Conservation (phyloP, 768 basidiomycete genomes). For the Pleurotus tuoliensis region DNA sequence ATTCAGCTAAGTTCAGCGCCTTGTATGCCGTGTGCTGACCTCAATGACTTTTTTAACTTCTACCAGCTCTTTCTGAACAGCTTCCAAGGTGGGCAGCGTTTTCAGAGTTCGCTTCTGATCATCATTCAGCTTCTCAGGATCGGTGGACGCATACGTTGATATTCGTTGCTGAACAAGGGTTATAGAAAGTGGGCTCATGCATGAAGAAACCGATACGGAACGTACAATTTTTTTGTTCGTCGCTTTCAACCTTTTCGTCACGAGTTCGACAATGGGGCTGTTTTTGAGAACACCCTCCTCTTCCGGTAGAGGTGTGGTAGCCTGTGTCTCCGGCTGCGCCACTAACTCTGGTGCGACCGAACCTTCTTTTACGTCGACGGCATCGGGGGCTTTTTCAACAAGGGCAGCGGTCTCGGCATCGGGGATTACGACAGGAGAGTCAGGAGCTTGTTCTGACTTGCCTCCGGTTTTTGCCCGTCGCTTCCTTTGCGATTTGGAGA, state of each 20-base stretch:
- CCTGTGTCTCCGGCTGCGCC: slow-evolving; percentile 32
- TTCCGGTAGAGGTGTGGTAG: slow-evolving; percentile 37
- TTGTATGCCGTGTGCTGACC: slow-evolving; percentile 36
- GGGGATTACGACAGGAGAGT: slow-evolving; percentile 42
- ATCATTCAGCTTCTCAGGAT: slow-evolving; percentile 74
- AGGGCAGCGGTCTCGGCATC: slow-evolving; percentile 43
- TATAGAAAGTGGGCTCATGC: neutral
- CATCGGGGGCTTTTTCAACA: slow-evolving; percentile 47
- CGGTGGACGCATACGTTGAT: slow-evolving; percentile 63
- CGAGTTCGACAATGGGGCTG: slow-evolving; percentile 74
- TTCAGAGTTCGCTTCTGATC: slow-evolving; percentile 79
- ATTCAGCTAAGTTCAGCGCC: slow-evolving; percentile 1
- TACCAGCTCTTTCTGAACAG: slow-evolving; percentile 73
- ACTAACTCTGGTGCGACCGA: slow-evolving; percentile 42
- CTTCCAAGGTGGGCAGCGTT: slow-evolving; percentile 73
- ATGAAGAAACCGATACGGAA: slow-evolving; percentile 11
- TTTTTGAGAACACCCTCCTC: slow-evolving; percentile 45
- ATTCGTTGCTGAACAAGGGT: slow-evolving; percentile 55
- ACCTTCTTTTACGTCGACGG: slow-evolving; percentile 43
- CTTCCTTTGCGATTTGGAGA: slow-evolving; percentile 68
- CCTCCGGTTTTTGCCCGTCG: slow-evolving; percentile 39
- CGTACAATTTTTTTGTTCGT: slow-evolving; percentile 83
- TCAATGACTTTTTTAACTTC: slow-evolving; percentile 85
- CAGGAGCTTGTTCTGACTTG: slow-evolving; percentile 25
- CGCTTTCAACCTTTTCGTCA: slow-evolving; percentile 73